phyloP scores from a whole-genome alignment of 352 stramenopile genomes.

The Saprolegnia diclina region DNA sequence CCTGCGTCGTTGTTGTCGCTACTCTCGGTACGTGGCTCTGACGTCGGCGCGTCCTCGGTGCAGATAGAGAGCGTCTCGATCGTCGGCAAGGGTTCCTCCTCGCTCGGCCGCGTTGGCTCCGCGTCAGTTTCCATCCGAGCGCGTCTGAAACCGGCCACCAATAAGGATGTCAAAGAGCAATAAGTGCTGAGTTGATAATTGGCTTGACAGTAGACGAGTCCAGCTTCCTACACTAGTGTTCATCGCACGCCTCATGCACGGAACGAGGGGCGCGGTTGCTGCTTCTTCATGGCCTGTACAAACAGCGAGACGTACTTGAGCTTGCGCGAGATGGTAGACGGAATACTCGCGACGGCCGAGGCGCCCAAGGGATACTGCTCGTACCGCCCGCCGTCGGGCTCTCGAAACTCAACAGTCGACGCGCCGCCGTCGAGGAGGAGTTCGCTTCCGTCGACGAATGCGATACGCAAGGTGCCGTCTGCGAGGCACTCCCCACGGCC shows the following conservation, averaged over 20 bases:
- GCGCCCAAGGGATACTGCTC: slow-evolving; percentile 8
- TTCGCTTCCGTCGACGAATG: slow-evolving; percentile 21
- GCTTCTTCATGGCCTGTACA: slow-evolving; percentile 25
- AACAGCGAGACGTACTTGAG: slow-evolving; percentile 28
- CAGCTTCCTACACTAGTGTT: no score
- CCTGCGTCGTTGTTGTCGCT: background rate
- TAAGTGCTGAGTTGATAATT: no score
- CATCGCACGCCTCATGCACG: no score
- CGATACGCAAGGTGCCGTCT: slow-evolving; percentile 20
- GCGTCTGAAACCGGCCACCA: no score
- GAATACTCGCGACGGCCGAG: background rate
- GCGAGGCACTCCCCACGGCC: slow-evolving; percentile 19
- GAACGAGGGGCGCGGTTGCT: background rate
- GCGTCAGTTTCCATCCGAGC: no score
- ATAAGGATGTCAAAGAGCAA: no score
- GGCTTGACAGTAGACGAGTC: no score
- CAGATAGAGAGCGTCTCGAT: no score
- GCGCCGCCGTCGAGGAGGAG: slow-evolving; percentile 18
- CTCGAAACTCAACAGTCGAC: slow-evolving; percentile 6
- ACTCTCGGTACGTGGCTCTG: background rate
- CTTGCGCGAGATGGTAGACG: slow-evolving; percentile 2
- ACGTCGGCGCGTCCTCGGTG: no score
- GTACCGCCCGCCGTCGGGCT: background rate
- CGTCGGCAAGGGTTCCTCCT: no score
- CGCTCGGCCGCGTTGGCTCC: no score